Evolutionary conservation across 2,329 filamentous ascomycete species (phyloP).

Genomic region (Thermothelomyces thermophilus): DNA sequence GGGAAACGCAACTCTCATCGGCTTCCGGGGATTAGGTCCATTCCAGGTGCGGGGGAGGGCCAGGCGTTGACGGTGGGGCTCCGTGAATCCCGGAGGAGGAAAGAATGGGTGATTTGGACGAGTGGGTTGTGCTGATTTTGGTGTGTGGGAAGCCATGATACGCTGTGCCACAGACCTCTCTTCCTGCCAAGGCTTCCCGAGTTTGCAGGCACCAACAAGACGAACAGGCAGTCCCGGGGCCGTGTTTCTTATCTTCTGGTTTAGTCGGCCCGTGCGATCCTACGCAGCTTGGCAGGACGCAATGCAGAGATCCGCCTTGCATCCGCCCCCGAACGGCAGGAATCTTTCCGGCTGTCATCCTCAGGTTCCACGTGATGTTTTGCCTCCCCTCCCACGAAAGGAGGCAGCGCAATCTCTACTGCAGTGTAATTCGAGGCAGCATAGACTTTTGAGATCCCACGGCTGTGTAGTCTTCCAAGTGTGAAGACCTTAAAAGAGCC

Average conservation of each 20-base stretch:
- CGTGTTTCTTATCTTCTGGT: background rate
- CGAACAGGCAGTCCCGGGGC: background rate
- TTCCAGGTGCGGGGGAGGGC: too few species aligned
- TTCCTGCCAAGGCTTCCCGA: constrained; percentile 5
- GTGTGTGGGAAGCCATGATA: constrained; percentile 13
- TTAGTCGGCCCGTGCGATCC: constrained; percentile 10
- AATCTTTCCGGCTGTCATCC: background rate
- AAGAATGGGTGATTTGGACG: too few species aligned
- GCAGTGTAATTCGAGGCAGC: background rate
- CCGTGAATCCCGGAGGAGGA: too few species aligned
- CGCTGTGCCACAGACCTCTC: constrained; percentile 14
- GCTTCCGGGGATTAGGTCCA: too few species aligned
- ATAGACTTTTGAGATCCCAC: background rate
- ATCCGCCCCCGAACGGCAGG: background rate
- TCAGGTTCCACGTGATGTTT: background rate
- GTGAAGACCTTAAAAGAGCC: constrained; percentile 1
- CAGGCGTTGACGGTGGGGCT: too few species aligned
- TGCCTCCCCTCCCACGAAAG: background rate
- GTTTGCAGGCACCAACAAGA: constrained; percentile 10
- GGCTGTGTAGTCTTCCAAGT: background rate
- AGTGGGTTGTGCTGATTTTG: constrained; percentile 19
- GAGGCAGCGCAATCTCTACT: background rate
- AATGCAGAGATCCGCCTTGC: constrained; percentile 11
- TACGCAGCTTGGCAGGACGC: background rate
- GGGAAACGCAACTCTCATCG: too few species aligned